Evolutionary conservation across 73 alveolate genomes (phyloP).

Genomic region (Paraurostyla sp.): DNA sequence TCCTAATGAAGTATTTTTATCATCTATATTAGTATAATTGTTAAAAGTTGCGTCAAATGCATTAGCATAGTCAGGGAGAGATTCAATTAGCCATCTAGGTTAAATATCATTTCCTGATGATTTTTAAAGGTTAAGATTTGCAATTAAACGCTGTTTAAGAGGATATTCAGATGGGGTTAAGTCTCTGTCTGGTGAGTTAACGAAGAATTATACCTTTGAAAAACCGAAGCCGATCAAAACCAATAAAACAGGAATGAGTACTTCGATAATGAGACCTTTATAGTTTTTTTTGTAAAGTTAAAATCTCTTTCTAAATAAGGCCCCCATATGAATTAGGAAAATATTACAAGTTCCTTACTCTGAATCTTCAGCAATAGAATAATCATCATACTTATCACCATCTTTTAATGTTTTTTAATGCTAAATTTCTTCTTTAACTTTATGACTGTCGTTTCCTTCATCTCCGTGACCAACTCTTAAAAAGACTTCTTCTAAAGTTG

Average conservation of each 20-base stretch:
- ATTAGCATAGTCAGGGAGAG: neutral
- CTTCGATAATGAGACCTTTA: constrained; percentile 78
- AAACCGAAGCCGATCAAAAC: constrained; percentile 80
- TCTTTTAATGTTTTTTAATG: neutral
- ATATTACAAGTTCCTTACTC: constrained; percentile 61
- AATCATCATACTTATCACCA: constrained; percentile 61
- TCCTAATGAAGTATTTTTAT: neutral
- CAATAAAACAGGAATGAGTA: constrained; percentile 78
- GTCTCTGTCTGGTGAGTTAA: constrained; percentile 18
- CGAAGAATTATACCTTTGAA: constrained; percentile 32
- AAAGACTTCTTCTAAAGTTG: constrained; percentile 97
- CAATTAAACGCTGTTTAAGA: neutral
- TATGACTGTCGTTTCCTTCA: constrained; percentile 13
- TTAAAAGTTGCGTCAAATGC: neutral
- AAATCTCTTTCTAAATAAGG: constrained; percentile 74
- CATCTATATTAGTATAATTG: neutral
- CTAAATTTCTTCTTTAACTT: neutral
- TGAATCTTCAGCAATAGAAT: constrained; percentile 72
- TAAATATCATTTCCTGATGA: neutral
- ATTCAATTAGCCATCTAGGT: neutral
- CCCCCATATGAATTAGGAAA: constrained; percentile 73
- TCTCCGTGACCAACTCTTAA: constrained; percentile 88
- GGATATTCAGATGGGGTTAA: constrained; percentile 37
- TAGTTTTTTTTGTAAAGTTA: constrained; percentile 71
- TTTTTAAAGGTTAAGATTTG: neutral